Base-by-base conservation (phyloP, 495 filamentous ascomycete genomes). In the Trichoderma virens region DNA sequence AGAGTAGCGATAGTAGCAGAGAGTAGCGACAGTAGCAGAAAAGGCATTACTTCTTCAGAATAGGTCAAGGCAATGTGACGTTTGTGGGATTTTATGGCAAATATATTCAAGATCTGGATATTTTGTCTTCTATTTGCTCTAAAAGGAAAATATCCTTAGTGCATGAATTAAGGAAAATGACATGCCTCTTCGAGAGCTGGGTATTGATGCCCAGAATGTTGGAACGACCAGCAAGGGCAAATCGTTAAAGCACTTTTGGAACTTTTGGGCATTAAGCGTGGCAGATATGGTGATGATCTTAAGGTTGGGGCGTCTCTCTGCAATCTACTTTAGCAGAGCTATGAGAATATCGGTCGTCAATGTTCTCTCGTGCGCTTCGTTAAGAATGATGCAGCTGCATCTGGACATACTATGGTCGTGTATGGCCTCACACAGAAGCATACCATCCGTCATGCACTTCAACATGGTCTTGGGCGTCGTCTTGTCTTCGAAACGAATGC, bases 361-460 rank as follows among this genome's bases (percentile, higher is more conserved):
- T 0, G 93, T 98, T 71, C 93, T 85, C 78, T 98, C 93, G 84
- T 98, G 93, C 60, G 93, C 93, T 76, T 98, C 93, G 74, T 99
- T 95, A 65, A 99, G 87, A 72, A 99, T 99, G 72, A 99, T 97
- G 67, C 90, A 94, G 80, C 92, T 93, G 79, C 98, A 99, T 13
- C 93, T 88, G 20, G 84, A 84, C 68, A 99, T 82, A 67, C 93
- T 82, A 76, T 92, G 88, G 74, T 99, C 95, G 77, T 96, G 87
- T 95, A 99, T 99, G 35, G 95, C 92, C 79, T 99, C 95, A 67
- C 95, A 82, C 72, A 98, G 79, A 68, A 99, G 85, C 94, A 98
- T 98, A 86, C 95, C 95, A 74, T 99, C 95, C 32, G 95, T 99
- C 95, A 99, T 98, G 79, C 98, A 99, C 79, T 98, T 99, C 60